A percentile compares a stretch with the other conserved stretches of the same genome.
Evolutionary conservation across 73 alveolate species (phyloP).

Genomic region (Durusdinium trenchii): DNA sequence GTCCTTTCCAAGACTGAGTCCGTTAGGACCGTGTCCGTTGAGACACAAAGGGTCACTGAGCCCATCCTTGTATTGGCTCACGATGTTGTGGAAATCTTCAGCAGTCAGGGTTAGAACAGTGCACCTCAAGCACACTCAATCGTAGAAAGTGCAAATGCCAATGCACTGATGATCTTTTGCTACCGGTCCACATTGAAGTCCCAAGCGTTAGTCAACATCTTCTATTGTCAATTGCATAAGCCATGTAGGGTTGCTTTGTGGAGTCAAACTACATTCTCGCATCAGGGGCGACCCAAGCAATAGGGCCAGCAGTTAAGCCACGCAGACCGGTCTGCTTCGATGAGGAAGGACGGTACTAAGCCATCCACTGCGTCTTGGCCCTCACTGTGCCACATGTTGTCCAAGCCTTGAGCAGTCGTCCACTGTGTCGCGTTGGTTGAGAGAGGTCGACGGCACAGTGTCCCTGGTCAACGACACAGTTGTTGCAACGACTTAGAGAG

Average conservation of each 20-base stretch:
- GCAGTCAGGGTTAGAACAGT: conserved; percentile 51
- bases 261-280: too few species aligned
- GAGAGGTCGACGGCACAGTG: neutral
- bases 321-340: too few species aligned
- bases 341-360: too few species aligned
- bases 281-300: neutral
- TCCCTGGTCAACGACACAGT: too few species aligned
- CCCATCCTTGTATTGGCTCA: conserved; percentile 34
- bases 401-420: neutral
- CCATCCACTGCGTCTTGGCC: conserved; percentile 39
- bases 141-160: too few species aligned
- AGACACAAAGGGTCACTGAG: neutral
- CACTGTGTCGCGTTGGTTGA: neutral
- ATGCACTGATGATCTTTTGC: too few species aligned
- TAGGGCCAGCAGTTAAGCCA: too few species aligned
- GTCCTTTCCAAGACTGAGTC: neutral
- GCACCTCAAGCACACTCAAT: conserved; percentile 22
- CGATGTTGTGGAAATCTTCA: conserved; percentile 2
- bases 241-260: too few species aligned
- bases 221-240: too few species aligned
- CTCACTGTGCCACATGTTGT: conserved; percentile 29
- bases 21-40: neutral
- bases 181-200: too few species aligned
- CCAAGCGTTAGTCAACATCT: too few species aligned
- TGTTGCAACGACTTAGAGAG: neutral